A percentile compares a stretch with the other conserved stretches of the same genome.
phyloP scores from a whole-genome alignment of 2,329 filamentous ascomycete genomes.

The Xylariaceae sp. region DNA sequence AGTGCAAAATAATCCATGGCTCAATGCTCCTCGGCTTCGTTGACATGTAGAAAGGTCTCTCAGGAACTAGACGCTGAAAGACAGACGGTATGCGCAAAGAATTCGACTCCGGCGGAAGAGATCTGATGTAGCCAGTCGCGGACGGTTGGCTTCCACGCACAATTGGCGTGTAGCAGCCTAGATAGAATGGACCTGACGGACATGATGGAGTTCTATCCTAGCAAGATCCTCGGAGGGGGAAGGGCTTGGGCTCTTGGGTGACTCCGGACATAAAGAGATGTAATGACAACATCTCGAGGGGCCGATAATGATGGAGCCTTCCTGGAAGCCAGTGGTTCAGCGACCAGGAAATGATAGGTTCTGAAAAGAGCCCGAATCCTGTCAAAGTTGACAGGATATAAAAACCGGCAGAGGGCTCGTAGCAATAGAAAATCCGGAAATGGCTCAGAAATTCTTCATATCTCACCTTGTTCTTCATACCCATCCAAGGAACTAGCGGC shows the following conservation, averaged over 20 bases:
- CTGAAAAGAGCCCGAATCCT: background rate
- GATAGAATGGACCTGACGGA: background rate
- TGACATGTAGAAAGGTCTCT: background rate
- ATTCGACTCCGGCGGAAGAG: background rate
- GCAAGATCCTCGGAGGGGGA: background rate
- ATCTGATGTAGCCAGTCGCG: background rate
- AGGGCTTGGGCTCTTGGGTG: background rate
- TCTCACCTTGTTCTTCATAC: slow-evolving; percentile 3
- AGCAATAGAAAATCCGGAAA: background rate
- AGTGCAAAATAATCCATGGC: background rate
- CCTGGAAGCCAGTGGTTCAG: background rate
- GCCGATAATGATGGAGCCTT: background rate
- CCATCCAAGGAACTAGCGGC: background rate
- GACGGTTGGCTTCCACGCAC: background rate
- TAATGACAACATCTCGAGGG: background rate
- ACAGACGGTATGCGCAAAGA: background rate
- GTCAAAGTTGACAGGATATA: background rate
- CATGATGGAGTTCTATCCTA: slow-evolving; percentile 1
- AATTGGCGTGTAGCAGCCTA: background rate
- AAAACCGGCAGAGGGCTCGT: slow-evolving; percentile 3
- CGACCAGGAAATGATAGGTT: background rate
- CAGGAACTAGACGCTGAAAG: background rate
- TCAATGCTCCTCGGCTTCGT: background rate
- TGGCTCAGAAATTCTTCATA: slow-evolving; percentile 1
- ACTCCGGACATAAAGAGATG: background rate